Conservation (phyloP, 164 flowering plant species). For the Stephania cephalantha region DNA sequence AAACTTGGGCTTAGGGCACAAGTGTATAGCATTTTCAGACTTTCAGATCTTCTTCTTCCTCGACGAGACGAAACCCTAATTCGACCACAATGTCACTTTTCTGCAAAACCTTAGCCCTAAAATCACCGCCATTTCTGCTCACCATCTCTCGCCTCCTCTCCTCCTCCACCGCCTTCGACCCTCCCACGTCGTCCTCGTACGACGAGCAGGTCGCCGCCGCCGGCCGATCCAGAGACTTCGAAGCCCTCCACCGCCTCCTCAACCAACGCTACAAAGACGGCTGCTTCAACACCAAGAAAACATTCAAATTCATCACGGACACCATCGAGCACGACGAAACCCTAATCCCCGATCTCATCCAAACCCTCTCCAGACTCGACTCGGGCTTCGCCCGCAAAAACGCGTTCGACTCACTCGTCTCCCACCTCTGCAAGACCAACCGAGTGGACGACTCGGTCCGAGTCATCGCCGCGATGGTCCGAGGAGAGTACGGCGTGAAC, state of each 20-base stretch:
- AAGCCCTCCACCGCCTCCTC: conserved; percentile 36
- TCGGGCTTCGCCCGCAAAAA: conserved; percentile 31
- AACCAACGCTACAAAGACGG: conserved; percentile 35
- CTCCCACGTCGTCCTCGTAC: conserved; percentile 39
- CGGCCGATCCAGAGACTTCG: conserved; percentile 41
- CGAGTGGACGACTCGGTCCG: conserved; percentile 29
- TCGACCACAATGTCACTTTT: conserved; percentile 23
- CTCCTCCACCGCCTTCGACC: not conserved
- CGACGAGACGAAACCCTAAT: conserved; percentile 4
- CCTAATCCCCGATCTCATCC: conserved; percentile 27
- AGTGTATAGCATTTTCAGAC: too few relatives aligned
- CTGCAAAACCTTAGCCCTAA: conserved; percentile 4
- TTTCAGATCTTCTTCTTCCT: too few relatives aligned
- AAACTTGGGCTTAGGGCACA: too few relatives aligned
- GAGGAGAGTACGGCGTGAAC: conserved; percentile 18
- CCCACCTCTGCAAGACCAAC: conserved; percentile 33
- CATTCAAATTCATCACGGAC: conserved; percentile 52
- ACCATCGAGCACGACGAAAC: conserved; percentile 17
- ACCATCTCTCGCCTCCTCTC: conserved; percentile 17
- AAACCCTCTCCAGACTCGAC: conserved; percentile 33
- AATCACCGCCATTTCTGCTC: conserved; percentile 7
- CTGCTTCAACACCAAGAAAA: conserved; percentile 46
- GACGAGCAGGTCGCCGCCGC: conserved; percentile 43
- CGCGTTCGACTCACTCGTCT: conserved; percentile 44
- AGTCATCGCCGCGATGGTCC: conserved; percentile 32